Conservation (phyloP, 177 flowering plant genomes). For the Vitis hybrid region DNA sequence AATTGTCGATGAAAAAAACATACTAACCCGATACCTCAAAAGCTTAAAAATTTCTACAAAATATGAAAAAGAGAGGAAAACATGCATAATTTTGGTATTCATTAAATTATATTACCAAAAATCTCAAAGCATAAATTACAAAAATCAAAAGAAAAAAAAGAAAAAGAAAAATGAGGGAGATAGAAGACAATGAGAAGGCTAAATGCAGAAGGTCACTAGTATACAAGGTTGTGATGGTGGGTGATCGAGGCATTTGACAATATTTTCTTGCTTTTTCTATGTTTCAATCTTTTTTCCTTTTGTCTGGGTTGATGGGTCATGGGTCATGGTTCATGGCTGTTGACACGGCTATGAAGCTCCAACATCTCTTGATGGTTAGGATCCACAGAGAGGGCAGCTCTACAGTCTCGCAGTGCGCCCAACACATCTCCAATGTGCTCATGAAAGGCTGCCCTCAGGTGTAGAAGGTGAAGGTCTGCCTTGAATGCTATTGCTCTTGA, state of each 20-base stretch:
- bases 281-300: background rate
- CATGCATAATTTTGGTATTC: background rate
- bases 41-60: too few relatives aligned
- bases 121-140: slow-evolving; percentile 10
- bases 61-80: background rate
- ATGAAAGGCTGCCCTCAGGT: slow-evolving; percentile 90
- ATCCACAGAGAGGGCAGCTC: slow-evolving; percentile 94
- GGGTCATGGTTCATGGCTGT: slow-evolving; percentile 75
- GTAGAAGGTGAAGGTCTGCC: slow-evolving; percentile 94
- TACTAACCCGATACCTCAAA: too few relatives aligned
- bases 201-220: slow-evolving; percentile 17
- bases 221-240: slow-evolving; percentile 9
- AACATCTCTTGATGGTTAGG: slow-evolving; percentile 96
- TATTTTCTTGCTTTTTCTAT: background rate
- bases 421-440: slow-evolving; percentile 80
- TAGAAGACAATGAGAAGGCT: background rate
- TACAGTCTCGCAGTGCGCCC: slow-evolving; percentile 88
- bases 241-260: too few relatives aligned
- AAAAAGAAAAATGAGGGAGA: background rate
- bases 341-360: slow-evolving; percentile 88
- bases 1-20: too few relatives aligned
- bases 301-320: background rate
- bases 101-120: slow-evolving; percentile 15
- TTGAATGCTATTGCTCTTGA: slow-evolving; percentile 94
- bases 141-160: slow-evolving; percentile 6